Base-by-base conservation (phyloP, 1,284 basidiomycete species). In the Phylloporus gajari region DNA sequence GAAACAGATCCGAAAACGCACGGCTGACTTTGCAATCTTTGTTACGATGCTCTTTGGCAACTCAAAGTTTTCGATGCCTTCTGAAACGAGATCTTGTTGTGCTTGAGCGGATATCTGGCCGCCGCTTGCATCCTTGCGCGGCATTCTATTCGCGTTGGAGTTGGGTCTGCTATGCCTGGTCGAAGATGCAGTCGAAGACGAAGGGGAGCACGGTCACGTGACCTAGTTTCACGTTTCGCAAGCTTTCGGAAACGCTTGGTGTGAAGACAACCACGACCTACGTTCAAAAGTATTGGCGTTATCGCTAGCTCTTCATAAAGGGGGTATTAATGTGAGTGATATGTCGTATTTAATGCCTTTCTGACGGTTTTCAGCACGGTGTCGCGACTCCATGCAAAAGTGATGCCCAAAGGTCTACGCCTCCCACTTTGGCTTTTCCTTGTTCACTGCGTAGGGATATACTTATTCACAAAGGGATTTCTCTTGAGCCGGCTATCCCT, bases 401-500 rank as follows among this genome's bases (percentile, higher is more conserved):
- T 63, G 38, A 81, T 81, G 75, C 61, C 69, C 27, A 76, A 72
- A 69, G 76, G 72, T 68, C 68, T 74, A 9, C 61, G 51, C 38
- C 76, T 94, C 60, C 78, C 94, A 12, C 77, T 92, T 59, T 88
- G 89, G 86, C 86, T 94, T 58, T 86, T 90, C 78, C 82, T 90
- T 67, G 77, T 89, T 38, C 92, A 94, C 75, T 77, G 90, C 59
- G 85, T 88, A 40, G 92, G 90, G 42, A 88, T 94, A 64, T 93
- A 93, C 76, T 89, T 97, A 68, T 98, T 97, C 84, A 94, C 94
- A 0, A 88, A 91, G 64, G 97, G 97, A 11, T 98, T 98, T 83
- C 90, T 98, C 40, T 88, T 98, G 68, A 94, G 92, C 51, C 90
- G 97, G 23, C 85, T 96, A 1, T 91, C 96, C 2, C 90, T 97